Evolutionary conservation across 768 basidiomycete species (phyloP).

Genomic region (Termitomyces bulborhizus): DNA sequence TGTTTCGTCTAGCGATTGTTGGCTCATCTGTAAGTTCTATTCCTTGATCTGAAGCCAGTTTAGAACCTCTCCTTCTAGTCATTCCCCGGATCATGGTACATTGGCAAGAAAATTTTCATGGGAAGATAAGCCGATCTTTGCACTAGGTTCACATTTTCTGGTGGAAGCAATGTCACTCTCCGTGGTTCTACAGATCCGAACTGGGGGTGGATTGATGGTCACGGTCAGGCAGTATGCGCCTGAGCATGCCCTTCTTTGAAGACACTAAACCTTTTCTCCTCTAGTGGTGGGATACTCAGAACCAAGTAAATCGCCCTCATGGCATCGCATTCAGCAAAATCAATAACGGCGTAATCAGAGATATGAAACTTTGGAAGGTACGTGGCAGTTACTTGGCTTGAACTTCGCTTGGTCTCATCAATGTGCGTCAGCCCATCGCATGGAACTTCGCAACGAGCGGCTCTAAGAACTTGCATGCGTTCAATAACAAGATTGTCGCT

Average conservation of each 20-base stretch:
- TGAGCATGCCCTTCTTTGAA: not conserved
- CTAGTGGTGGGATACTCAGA: slow-evolving; percentile 54
- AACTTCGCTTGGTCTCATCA: not conserved
- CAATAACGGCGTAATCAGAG: slow-evolving; percentile 44
- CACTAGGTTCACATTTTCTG: slow-evolving; percentile 46
- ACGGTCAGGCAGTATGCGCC: slow-evolving; percentile 44
- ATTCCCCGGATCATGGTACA: slow-evolving; percentile 42
- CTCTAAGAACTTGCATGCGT: slow-evolving; percentile 42
- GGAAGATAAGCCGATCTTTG: not conserved
- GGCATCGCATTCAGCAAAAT: slow-evolving; percentile 51
- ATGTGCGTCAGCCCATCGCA: slow-evolving; percentile 38
- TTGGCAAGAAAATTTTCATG: not conserved
- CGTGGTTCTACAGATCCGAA: slow-evolving; percentile 46
- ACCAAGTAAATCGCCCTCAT: slow-evolving; percentile 49
- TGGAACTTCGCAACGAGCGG: slow-evolving; percentile 54
- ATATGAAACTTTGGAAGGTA: slow-evolving; percentile 55
- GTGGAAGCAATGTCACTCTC: slow-evolving; percentile 53
- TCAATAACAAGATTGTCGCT: slow-evolving; percentile 50
- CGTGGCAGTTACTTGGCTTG: not conserved
- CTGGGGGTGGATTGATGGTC: slow-evolving; percentile 62
- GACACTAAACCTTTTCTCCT: not conserved
- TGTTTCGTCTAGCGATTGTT: slow-evolving; percentile 30
- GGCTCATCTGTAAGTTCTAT: slow-evolving; percentile 33
- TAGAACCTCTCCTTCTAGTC: slow-evolving; percentile 18
- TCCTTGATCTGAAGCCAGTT: not conserved